phyloP scores from a whole-genome alignment of 108 stramenopile species.

The Skeletonema menzelii region DNA sequence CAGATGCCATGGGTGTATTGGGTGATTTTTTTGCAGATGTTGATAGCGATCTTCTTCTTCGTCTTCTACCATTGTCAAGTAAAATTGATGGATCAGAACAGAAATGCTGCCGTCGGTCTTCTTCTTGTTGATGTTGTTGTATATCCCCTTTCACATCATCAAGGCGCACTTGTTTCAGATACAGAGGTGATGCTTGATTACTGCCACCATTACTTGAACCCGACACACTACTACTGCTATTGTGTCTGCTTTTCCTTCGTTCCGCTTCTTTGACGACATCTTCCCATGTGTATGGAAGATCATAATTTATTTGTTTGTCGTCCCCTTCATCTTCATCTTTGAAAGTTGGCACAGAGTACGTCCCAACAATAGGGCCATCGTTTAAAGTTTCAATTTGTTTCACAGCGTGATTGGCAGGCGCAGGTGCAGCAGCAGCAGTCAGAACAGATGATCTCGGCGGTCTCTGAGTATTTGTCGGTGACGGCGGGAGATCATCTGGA shows the following conservation, averaged over 20 bases:
- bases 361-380: slow-evolving; percentile 1
- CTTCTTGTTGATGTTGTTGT: no score
- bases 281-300: background rate
- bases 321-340: slow-evolving; percentile 12
- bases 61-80: background rate
- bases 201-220: background rate
- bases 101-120: background rate
- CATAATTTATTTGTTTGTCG: background rate
- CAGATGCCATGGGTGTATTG: background rate
- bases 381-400: background rate
- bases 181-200: background rate
- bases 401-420: background rate
- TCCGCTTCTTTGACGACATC: background rate
- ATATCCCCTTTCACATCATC: no score
- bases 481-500: background rate
- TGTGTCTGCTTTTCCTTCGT: background rate
- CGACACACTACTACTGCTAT: background rate
- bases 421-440: background rate
- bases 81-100: background rate
- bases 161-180: background rate
- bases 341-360: slow-evolving; percentile 19
- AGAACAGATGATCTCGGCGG: background rate
- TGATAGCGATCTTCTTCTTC: background rate
- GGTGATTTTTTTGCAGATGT: background rate
- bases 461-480: background rate